Evolutionary conservation across 352 stramenopile genomes (phyloP), one percentile per base, ranked within the genome.

Genomic region (Globisporangium recalcitrans): DNA sequence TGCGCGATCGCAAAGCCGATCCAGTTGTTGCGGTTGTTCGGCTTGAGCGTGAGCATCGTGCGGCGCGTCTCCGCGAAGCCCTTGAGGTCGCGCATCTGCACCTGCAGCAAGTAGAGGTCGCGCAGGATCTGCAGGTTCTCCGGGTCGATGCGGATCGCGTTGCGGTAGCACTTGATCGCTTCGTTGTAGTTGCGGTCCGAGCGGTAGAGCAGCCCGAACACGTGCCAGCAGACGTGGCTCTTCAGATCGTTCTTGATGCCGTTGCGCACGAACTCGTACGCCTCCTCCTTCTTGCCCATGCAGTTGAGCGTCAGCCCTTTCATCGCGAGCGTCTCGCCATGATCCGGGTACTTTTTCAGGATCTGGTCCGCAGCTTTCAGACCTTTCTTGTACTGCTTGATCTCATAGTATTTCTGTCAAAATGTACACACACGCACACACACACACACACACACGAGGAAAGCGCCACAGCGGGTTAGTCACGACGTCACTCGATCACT

Each of bases 301-400:
- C 78, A 97, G 76, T 98, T 98, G 32, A 98, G 73, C 51, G 95
- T 97, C 16, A 99, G 73, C 6, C 96, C 97, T 74, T 99, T 99
- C 96, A 99, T 99, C n/a, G 95, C 93, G 19, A 99, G 73, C 51
- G 93, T 98, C 71, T 98, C 97, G 38, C 97, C 97, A 75, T 99
- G 96, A 21, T 98, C 96, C 8, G 97, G 97, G 71, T 95, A 96
- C 68, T 98, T 98, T 70, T 98, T 98, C 27, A 99, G 77, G 65
- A 99, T 98, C 4, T 80, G 64, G 44, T 96, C 93, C 27, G 96
- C 91, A 22, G 93, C 86, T 68, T 99, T 99, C 4, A 99, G 73
- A 4, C 93, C 96, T 70, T 99, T 99, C 78, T 99, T 99, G 86
- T 99, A 99, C 71, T 98, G 91, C 75, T 99, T 99, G 46, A 84